Evolutionary conservation across 2,329 filamentous ascomycete genomes (phyloP).

Genomic region (Epichloe aotearoae): DNA sequence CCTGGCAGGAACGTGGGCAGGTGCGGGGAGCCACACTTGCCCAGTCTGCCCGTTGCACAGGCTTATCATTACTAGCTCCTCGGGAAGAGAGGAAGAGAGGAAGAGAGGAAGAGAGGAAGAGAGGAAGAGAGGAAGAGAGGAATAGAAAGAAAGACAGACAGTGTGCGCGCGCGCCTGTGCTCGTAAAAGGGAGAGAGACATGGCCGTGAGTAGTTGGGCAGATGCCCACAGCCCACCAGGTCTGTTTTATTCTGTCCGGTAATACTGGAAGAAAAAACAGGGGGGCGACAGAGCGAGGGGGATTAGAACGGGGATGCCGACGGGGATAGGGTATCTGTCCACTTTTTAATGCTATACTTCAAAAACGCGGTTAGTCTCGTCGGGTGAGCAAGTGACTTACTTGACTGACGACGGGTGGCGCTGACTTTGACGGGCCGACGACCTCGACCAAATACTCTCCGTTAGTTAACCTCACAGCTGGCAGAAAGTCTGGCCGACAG

Average conservation of each 20-base stretch:
- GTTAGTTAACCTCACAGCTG: neutral
- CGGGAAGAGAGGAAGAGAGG: neutral
- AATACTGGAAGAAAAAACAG: neutral
- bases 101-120: neutral
- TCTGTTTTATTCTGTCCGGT: too few species aligned
- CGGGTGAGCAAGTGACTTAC: neutral
- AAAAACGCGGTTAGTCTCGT: neutral
- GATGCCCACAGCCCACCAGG: too few species aligned
- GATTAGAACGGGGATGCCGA: constrained; percentile 1
- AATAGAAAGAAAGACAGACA: neutral
- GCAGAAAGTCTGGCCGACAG: neutral
- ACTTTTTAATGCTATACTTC: neutral
- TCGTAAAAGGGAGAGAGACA: neutral
- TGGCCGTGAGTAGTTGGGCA: neutral
- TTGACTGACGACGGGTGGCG: neutral
- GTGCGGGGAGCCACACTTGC: constrained; percentile 2
- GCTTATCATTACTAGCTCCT: neutral
- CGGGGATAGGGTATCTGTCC: neutral
- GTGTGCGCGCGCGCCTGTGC: too few species aligned
- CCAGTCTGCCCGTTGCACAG: neutral
- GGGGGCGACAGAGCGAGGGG: neutral
- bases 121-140: neutral
- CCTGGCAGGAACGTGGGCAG: constrained; percentile 1
- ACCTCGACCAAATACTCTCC: neutral
- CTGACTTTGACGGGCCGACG: neutral